Evolutionary conservation across 2,329 filamentous ascomycete species (phyloP).

Genomic region (Lomentospora prolificans): DNA sequence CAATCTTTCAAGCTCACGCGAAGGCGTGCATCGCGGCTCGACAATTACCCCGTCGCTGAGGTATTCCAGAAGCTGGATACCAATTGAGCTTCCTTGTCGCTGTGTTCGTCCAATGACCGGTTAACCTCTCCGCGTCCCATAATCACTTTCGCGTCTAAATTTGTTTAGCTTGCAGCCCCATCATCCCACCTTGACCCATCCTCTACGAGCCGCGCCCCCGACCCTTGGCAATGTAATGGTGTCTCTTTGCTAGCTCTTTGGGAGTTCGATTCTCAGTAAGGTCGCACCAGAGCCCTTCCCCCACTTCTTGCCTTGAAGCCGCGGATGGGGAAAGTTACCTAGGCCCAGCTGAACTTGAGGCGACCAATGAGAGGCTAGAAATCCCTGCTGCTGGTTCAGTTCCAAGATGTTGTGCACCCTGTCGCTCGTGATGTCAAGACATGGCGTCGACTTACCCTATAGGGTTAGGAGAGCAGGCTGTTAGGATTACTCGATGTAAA

Average conservation of each 20-base stretch:
- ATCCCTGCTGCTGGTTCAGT: neutral
- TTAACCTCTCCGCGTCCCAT: neutral
- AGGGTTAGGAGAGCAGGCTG: neutral
- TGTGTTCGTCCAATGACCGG: neutral
- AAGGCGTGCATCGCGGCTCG: neutral
- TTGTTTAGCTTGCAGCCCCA: neutral
- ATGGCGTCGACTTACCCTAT: conserved; percentile 2
- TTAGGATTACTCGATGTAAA: neutral
- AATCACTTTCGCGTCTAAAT: neutral
- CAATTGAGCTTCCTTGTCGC: neutral
- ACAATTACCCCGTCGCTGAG: neutral
- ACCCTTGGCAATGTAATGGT: too few species aligned
- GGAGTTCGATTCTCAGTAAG: neutral
- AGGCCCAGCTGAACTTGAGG: neutral
- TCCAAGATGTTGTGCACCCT: neutral
- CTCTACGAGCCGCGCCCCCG: neutral
- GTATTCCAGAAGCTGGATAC: too few species aligned
- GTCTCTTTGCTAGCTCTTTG: neutral
- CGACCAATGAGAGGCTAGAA: neutral
- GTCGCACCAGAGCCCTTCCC: neutral
- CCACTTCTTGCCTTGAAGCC: neutral
- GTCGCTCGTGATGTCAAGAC: neutral
- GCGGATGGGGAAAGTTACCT: neutral
- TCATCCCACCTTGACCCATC: neutral
- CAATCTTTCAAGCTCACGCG: neutral